Conservation (phyloP, 345 rosid genomes). For the Eucalyptus curtisii region DNA sequence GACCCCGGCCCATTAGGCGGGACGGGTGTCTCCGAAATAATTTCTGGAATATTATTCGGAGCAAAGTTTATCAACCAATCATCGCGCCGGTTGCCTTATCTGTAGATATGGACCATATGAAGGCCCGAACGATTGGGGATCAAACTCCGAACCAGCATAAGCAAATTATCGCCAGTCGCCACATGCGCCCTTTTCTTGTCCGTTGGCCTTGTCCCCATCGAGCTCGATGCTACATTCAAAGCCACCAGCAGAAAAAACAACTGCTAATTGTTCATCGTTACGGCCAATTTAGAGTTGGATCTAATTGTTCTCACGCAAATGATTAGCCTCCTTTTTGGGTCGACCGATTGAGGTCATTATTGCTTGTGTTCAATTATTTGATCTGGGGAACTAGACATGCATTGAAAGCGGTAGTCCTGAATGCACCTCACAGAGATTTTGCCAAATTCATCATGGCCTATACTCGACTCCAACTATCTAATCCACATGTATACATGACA, state of each 20-base stretch:
- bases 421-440: background rate
- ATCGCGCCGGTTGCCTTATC: background rate
- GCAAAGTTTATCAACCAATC: background rate
- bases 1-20: background rate
- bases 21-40: background rate
- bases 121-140: background rate
- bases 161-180: background rate
- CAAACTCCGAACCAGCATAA: background rate
- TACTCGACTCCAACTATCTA: background rate
- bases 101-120: background rate
- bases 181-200: background rate
- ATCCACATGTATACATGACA: background rate
- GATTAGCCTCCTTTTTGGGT: background rate
- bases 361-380: background rate
- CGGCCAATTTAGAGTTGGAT: background rate
- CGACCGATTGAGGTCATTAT: background rate
- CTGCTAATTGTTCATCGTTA: background rate
- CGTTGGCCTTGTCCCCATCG: background rate
- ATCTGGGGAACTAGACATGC: background rate
- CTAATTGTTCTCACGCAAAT: background rate
- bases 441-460: background rate
- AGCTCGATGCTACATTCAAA: background rate
- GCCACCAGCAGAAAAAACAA: background rate
- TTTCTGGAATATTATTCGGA: background rate
- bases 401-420: too few species aligned